phyloP scores from a whole-genome alignment of 1,139 yeast genomes.

The Candida gigantensis region DNA sequence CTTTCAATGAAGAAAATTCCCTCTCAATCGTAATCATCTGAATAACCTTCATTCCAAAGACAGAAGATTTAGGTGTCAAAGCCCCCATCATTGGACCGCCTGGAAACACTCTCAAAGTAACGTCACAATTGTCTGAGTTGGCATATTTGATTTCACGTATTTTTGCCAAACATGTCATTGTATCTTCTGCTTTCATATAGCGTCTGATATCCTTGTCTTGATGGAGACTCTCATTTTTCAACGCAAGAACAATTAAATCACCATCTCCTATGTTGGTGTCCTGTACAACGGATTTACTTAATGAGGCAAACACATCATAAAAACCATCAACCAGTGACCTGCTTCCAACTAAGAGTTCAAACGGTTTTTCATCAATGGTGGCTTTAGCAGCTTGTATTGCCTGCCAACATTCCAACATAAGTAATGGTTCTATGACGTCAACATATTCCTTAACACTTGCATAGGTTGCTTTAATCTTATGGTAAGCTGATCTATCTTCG shows the following conservation, averaged over 20 bases:
- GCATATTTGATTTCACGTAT: constrained; percentile 69
- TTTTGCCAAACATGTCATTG: constrained; percentile 71
- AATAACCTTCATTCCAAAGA: constrained; percentile 72
- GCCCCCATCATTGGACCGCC: constrained; percentile 51
- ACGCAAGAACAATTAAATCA: constrained; percentile 73
- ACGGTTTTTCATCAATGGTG: constrained; percentile 63
- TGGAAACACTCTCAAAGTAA: constrained; percentile 69
- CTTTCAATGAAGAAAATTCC: constrained; percentile 82
- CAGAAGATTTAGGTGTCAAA: constrained; percentile 62
- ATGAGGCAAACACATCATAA: constrained; percentile 83
- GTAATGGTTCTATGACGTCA: constrained; percentile 70
- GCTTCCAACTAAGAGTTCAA: constrained; percentile 71
- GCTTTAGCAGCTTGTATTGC: constrained; percentile 74
- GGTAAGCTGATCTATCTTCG: constrained; percentile 42
- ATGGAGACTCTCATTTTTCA: constrained; percentile 30
- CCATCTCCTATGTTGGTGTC: constrained; percentile 67
- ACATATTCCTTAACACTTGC: constrained; percentile 62
- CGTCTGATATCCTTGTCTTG: constrained; percentile 17
- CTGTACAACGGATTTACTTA: constrained; percentile 51
- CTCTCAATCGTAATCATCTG: constrained; percentile 92
- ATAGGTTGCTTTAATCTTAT: constrained; percentile 48
- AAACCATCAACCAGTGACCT: constrained; percentile 84
- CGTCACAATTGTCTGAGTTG: constrained; percentile 65
- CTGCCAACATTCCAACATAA: constrained; percentile 93
- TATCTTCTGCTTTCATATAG: constrained; percentile 28